phyloP scores from a whole-genome alignment of 805 yeast species.

The Wickerhamomyces kurtzmanii region DNA sequence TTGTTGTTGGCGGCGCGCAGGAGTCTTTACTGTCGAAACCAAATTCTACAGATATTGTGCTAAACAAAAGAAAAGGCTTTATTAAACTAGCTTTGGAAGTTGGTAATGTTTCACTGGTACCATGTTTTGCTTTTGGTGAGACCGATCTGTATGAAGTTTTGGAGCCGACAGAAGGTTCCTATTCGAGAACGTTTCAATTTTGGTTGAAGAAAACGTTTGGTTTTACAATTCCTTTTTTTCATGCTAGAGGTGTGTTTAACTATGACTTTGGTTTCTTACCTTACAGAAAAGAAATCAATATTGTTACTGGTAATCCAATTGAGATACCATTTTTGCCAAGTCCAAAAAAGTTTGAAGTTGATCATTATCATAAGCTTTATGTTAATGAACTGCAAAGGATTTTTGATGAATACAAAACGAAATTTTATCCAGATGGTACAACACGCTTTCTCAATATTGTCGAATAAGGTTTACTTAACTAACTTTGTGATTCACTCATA shows the following conservation, averaged over 20 bases:
- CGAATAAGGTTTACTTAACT: too few relatives aligned
- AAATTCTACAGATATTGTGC: slow-evolving; percentile 52
- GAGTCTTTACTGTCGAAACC: slow-evolving; percentile 68
- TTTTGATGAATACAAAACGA: slow-evolving; percentile 56
- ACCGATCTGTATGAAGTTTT: slow-evolving; percentile 50
- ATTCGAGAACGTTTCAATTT: slow-evolving; percentile 49
- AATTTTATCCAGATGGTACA: too few relatives aligned
- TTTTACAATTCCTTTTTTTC: slow-evolving; percentile 84
- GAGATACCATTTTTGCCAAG: slow-evolving; percentile 37
- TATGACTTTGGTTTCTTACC: slow-evolving; percentile 90
- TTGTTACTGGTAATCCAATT: slow-evolving; percentile 68
- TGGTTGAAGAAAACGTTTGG: slow-evolving; percentile 66
- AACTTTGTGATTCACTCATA: too few relatives aligned
- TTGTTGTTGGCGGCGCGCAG: slow-evolving; percentile 94
- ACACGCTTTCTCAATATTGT: too few relatives aligned
- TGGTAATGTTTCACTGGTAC: slow-evolving; percentile 75
- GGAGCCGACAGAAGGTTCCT: slow-evolving; percentile 30
- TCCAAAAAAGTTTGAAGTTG: slow-evolving; percentile 41
- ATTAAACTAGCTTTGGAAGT: slow-evolving; percentile 75
- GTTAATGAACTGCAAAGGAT: slow-evolving; percentile 51
- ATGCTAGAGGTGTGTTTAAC: slow-evolving; percentile 87
- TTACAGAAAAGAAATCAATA: slow-evolving; percentile 66
- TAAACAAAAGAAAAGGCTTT: slow-evolving; percentile 79
- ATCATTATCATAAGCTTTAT: slow-evolving; percentile 65
- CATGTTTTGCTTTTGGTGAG: slow-evolving; percentile 89